Evolutionary conservation across 352 stramenopile genomes (phyloP).

Genomic region (Phytopythium ostracodes): DNA sequence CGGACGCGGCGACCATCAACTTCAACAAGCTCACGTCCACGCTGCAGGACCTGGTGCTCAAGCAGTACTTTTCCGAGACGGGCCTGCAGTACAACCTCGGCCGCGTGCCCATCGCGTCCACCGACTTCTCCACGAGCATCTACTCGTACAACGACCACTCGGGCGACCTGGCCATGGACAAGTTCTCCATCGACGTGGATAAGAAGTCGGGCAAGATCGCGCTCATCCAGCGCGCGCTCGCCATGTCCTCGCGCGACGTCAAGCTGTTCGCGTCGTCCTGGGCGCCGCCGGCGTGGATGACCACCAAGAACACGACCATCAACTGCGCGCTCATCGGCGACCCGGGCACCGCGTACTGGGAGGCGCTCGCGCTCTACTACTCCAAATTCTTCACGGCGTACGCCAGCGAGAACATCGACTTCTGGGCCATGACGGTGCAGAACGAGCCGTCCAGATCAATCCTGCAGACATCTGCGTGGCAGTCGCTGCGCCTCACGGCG

Average conservation of each 20-base stretch:
- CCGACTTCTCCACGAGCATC: conserved; percentile 79
- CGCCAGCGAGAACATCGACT: conserved; percentile 56
- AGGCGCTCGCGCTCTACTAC: conserved; percentile 83
- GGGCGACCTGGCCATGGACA: conserved; percentile 56
- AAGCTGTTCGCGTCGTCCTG: conserved; percentile 84
- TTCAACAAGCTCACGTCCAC: conserved; percentile 52
- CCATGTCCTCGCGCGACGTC: conserved; percentile 32
- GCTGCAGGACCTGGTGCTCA: conserved; percentile 61
- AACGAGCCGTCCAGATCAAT: conserved; percentile 75
- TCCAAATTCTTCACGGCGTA: conserved; percentile 87
- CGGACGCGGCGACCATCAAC: conserved; percentile 77
- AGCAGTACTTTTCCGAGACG: conserved; percentile 68
- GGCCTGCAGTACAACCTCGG: conserved; percentile 78
- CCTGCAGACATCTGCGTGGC: conserved; percentile 44
- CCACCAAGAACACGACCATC: conserved; percentile 47
- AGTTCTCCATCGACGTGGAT: conserved; percentile 81
- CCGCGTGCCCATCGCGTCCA: conserved; percentile 78
- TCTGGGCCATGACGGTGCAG: conserved; percentile 86
- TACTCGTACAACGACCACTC: conserved; percentile 82
- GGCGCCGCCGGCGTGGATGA: conserved; percentile 87
- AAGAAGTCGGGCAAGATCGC: conserved; percentile 62
- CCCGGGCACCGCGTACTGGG: conserved; percentile 61
- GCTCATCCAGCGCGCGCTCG: conserved; percentile 57
- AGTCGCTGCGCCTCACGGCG: conserved; percentile 52
- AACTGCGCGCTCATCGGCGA: conserved; percentile 57